These are phyloP conservation scores for Puccinia brachypodii DNA, from an alignment of 1,284 basidiomycete genomes.

Conservation along the genomic window DNA sequence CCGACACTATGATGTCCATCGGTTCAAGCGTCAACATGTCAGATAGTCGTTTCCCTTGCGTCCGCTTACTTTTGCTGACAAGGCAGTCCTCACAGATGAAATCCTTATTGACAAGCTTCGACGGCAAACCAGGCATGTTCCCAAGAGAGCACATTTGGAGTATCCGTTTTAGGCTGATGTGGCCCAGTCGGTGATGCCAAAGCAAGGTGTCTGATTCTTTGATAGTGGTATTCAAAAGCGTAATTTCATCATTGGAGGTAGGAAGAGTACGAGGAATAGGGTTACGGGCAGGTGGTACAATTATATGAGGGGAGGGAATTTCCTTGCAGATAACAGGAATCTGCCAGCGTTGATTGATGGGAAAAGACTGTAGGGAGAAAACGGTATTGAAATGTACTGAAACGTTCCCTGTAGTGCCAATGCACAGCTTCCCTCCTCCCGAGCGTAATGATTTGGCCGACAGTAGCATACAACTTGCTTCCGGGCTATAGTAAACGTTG, in stretches of 20 bases:
- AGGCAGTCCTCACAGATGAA: slow-evolving; percentile 34
- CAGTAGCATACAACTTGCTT: background rate
- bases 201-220: background rate
- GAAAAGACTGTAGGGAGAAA: background rate
- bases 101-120: background rate
- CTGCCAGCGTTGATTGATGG: background rate
- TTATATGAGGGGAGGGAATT: background rate
- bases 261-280: background rate
- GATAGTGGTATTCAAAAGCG: background rate
- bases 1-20: slow-evolving; percentile 1
- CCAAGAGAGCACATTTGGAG: background rate
- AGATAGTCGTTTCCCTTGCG: background rate
- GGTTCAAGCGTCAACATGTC: background rate
- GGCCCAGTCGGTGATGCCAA: slow-evolving; percentile 32
- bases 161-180: slow-evolving; percentile 9
- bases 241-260: background rate
- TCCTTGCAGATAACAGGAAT: background rate
- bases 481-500: slow-evolving; percentile 3
- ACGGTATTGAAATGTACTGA: background rate
- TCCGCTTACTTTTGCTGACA: background rate
- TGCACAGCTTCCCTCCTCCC: background rate
- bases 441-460: background rate
- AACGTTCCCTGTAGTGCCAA: background rate
- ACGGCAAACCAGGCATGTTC: background rate
- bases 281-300: background rate